Percentiles rank a stretch among this genome's conserved stretches.
Conservation (phyloP, 257 asterid species). For the Solanum chmielewskii region DNA sequence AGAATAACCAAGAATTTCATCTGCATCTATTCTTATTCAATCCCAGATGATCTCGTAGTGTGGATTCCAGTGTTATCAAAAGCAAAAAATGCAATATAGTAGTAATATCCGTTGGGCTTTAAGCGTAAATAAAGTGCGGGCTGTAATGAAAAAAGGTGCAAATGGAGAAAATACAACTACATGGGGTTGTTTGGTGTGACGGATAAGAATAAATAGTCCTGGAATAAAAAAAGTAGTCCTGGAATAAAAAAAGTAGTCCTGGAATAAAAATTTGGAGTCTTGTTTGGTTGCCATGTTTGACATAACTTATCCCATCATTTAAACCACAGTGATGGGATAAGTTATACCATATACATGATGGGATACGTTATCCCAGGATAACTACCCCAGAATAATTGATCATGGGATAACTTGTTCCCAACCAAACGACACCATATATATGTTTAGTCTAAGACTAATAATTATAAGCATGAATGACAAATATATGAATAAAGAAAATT, state of each 20-base stretch:
- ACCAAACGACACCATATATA: neutral
- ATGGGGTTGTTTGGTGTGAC: neutral
- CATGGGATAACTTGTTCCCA: no score
- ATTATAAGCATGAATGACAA: neutral
- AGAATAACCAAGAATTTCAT: neutral
- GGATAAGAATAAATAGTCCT: no score
- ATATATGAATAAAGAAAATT: neutral
- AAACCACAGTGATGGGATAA: neutral
- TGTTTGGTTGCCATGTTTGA: neutral
- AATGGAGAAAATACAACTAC: neutral
- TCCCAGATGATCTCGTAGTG: neutral
- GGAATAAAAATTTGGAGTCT: neutral
- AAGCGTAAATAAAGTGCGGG: neutral
- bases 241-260: no score
- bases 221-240: no score
- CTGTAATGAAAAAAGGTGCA: neutral
- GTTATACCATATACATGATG: no score
- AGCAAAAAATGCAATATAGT: neutral
- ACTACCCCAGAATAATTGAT: no score
- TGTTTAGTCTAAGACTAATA: neutral
- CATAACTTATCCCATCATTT: neutral
- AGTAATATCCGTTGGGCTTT: neutral
- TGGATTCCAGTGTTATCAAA: neutral
- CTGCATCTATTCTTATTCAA: neutral
- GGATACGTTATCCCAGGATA: neutral